These are phyloP conservation scores for Helichrysum umbraculigerum DNA, from an alignment of 129 eudicot species.

Conservation along the genomic window DNA sequence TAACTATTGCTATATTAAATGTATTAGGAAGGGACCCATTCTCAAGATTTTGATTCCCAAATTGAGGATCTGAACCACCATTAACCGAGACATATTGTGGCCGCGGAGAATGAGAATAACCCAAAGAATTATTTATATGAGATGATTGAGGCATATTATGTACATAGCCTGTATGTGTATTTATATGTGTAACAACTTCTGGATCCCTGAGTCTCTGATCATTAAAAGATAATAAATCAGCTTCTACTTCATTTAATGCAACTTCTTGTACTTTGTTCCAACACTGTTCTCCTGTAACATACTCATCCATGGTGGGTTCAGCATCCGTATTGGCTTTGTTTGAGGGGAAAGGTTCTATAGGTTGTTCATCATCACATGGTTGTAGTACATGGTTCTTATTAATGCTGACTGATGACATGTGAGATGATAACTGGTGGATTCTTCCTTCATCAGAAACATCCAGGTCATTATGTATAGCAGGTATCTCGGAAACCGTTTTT, in stretches of 20 bases:
- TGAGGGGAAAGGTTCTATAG: constrained; percentile 35
- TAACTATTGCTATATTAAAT: constrained; percentile 21
- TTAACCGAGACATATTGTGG: constrained; percentile 25
- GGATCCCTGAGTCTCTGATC: constrained; percentile 77
- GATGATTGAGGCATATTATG: constrained; percentile 43
- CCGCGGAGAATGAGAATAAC: constrained; percentile 26
- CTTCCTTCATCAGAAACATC: constrained; percentile 31
- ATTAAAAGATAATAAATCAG: constrained; percentile 65
- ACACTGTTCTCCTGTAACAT: constrained; percentile 32
- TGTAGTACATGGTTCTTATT: constrained; percentile 37
- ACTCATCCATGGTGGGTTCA: constrained; percentile 20
- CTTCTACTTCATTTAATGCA: constrained; percentile 47
- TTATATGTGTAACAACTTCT: constrained; percentile 40
- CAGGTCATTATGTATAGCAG: constrained; percentile 30
- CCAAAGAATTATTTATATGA: constrained; percentile 36
- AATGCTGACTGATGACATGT: constrained; percentile 43
- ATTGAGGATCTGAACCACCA: constrained; percentile 34
- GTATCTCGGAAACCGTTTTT: constrained; percentile 26
- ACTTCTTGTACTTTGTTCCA: constrained; percentile 36
- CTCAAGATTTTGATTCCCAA: background rate
- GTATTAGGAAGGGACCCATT: background rate
- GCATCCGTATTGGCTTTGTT: constrained; percentile 27
- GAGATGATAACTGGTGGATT: constrained; percentile 43
- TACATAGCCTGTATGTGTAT: constrained; percentile 34
- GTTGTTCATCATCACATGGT: constrained; percentile 30